Percentiles rank a stretch among this genome's conserved stretches.
Conservation (phyloP, 257 asterid species). For the Nyctanthes arbortristis region DNA sequence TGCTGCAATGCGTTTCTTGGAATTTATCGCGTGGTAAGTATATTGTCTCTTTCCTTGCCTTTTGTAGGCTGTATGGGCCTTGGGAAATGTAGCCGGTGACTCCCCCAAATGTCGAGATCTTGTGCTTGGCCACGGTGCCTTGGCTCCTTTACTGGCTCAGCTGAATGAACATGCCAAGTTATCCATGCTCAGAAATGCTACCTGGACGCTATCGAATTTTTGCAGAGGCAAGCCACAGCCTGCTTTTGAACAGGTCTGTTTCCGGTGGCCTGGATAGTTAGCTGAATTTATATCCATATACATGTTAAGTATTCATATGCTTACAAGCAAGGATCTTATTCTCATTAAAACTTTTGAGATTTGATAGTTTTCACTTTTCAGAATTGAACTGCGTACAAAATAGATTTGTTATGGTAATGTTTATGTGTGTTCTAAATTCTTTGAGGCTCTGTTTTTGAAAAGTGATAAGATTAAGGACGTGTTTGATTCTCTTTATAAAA, state of each 20-base stretch:
- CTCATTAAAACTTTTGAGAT: background rate
- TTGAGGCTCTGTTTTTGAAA: background rate
- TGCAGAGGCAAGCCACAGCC: conserved; percentile 99
- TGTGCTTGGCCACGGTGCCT: conserved; percentile 75
- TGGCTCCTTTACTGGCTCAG: conserved; percentile 72
- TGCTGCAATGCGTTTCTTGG: background rate
- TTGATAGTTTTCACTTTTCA: background rate
- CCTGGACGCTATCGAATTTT: conserved; percentile 91
- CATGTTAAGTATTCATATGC: background rate
- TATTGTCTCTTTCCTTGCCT: background rate
- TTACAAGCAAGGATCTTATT: background rate
- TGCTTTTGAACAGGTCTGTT: conserved; percentile 71
- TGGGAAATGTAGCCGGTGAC: conserved; percentile 95
- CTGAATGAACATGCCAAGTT: conserved; percentile 77
- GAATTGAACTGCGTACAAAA: background rate
- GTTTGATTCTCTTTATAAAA: too few species aligned
- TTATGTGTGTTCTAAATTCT: background rate
- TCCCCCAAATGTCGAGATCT: conserved; percentile 90
- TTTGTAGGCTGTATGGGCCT: conserved; percentile 91
- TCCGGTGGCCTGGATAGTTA: background rate
- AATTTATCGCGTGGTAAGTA: background rate
- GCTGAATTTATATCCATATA: background rate
- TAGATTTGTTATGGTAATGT: background rate
- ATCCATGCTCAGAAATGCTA: conserved; percentile 92
- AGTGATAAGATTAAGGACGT: too few species aligned